Evolutionary conservation across 2,329 filamentous ascomycete genomes (phyloP).

Genomic region (Colletotrichum euphorbiae): DNA sequence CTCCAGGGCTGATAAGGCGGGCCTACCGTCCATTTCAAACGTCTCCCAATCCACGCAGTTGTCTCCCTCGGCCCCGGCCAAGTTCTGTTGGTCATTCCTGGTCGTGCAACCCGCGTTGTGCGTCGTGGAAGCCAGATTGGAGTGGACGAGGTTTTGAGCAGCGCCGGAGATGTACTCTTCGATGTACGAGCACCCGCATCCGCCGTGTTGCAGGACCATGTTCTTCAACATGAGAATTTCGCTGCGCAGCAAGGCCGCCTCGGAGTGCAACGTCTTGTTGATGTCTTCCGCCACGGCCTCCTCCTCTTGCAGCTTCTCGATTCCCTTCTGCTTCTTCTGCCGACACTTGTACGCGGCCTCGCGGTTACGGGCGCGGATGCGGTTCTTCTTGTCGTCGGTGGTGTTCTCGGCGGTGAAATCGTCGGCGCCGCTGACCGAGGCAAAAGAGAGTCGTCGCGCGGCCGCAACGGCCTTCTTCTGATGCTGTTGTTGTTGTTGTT

Average conservation of each 20-base stretch:
- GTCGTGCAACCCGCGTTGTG: neutral
- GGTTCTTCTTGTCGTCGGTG: conserved; percentile 31
- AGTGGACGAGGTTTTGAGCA: conserved; percentile 28
- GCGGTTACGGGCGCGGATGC: conserved; percentile 37
- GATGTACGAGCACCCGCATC: conserved; percentile 37
- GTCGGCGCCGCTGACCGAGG: conserved; percentile 25
- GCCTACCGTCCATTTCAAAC: neutral
- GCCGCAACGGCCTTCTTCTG: neutral
- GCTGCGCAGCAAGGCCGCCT: conserved; percentile 25
- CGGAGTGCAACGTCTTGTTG: conserved; percentile 30
- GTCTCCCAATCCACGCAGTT: conserved; percentile 26
- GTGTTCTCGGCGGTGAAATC: neutral
- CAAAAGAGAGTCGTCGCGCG: conserved; percentile 17
- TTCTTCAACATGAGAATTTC: conserved; percentile 40
- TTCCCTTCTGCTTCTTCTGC: conserved; percentile 39
- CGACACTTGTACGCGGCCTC: conserved; percentile 41
- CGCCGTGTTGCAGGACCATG: conserved; percentile 37
- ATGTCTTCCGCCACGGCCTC: conserved; percentile 40
- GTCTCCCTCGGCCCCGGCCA: neutral
- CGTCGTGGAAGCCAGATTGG: conserved; percentile 4
- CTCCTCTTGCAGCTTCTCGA: conserved; percentile 37
- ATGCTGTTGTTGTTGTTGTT: neutral
- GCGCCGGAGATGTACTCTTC: conserved; percentile 38
- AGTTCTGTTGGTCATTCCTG: too few relatives aligned
- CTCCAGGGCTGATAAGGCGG: neutral